Conservation (phyloP, 2,329 filamentous ascomycete species). For the Colletotrichum incanum region DNA sequence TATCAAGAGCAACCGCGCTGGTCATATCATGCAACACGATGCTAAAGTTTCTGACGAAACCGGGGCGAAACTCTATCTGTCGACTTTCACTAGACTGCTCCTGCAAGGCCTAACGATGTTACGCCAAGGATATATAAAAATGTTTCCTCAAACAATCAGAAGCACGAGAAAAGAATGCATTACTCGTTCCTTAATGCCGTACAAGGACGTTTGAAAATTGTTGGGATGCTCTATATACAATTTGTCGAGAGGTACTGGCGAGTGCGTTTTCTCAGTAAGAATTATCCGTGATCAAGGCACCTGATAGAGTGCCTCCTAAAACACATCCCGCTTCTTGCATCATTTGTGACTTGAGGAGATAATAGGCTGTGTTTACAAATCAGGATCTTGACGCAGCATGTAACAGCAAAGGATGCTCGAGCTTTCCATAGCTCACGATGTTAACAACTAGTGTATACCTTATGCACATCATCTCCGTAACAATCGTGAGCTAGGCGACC, state of each 20-base stretch:
- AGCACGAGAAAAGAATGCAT: background rate
- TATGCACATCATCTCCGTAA: too few species aligned
- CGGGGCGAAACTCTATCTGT: too few species aligned
- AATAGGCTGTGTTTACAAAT: too few species aligned
- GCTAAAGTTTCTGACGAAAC: background rate
- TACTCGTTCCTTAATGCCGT: background rate
- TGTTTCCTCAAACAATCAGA: too few species aligned
- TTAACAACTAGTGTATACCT: too few species aligned
- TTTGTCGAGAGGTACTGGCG: too few species aligned
- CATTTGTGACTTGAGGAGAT: background rate
- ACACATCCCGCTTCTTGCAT: background rate
- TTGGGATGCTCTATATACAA: background rate
- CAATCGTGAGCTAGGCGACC: too few species aligned
- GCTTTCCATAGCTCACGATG: too few species aligned
- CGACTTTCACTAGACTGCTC: background rate
- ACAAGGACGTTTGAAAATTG: background rate
- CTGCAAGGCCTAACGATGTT: too few species aligned
- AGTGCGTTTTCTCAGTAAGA: background rate
- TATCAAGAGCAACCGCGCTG: background rate
- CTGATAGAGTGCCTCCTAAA: background rate
- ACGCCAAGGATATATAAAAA: background rate
- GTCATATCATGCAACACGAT: too few species aligned
- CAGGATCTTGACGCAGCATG: too few species aligned
- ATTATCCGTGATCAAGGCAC: background rate
- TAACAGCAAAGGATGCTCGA: too few species aligned